phyloP scores from a whole-genome alignment of 805 yeast genomes.

The Candida piceae region DNA sequence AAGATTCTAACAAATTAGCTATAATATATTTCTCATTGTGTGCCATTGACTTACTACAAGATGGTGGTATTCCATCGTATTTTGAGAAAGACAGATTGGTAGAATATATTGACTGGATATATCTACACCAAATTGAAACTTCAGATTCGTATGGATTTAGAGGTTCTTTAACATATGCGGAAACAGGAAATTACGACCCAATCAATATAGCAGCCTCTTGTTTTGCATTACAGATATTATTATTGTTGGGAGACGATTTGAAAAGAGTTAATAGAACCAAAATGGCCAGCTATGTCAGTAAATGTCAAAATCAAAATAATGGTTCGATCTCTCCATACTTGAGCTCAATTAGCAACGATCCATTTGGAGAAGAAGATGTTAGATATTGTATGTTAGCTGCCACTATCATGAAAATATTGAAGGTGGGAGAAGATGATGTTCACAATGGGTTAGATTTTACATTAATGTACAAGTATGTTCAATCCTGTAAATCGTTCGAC shows the following conservation, averaged over 20 bases:
- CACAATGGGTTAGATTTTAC: slow-evolving; percentile 40
- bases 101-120: slow-evolving; percentile 39
- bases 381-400: slow-evolving; percentile 73
- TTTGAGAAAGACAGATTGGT: slow-evolving; percentile 25
- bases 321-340: slow-evolving; percentile 27
- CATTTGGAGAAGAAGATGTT: slow-evolving; percentile 62
- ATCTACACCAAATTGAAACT: slow-evolving; percentile 37
- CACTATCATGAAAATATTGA: slow-evolving; percentile 49
- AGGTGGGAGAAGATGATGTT: slow-evolving; percentile 24
- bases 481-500: slow-evolving; percentile 35
- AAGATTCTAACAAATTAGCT: slow-evolving; percentile 63
- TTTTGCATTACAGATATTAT: slow-evolving; percentile 59
- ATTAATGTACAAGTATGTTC: slow-evolving; percentile 35
- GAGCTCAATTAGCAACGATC: too few species aligned
- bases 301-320: slow-evolving; percentile 31
- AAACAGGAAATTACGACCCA: slow-evolving; percentile 40
- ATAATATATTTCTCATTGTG: slow-evolving; percentile 65
- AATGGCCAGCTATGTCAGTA: slow-evolving; percentile 48
- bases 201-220: slow-evolving; percentile 72
- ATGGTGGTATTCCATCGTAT: slow-evolving; percentile 18
- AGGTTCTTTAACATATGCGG: slow-evolving; percentile 47
- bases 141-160: slow-evolving; percentile 45
- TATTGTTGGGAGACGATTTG: slow-evolving; percentile 44
- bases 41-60: slow-evolving; percentile 46
- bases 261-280: slow-evolving; percentile 33